Conservation (phyloP, 2,329 filamentous ascomycete species). For the Metarhizium album region DNA sequence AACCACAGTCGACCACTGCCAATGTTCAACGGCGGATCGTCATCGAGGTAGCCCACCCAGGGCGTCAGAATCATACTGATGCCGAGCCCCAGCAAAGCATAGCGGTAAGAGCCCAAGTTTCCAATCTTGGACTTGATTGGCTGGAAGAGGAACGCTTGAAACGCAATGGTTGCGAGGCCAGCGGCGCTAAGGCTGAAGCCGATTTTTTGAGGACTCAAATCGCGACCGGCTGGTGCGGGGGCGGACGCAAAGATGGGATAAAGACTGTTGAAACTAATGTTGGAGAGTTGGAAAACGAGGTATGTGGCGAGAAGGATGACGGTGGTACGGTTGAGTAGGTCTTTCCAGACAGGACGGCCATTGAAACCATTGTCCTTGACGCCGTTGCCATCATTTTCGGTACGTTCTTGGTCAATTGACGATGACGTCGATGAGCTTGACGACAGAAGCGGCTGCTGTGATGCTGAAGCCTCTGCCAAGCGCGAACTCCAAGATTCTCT, state of each 20-base stretch:
- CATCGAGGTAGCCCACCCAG: slow-evolving; percentile 69
- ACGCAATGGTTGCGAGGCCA: slow-evolving; percentile 74
- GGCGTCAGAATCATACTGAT: slow-evolving; percentile 81
- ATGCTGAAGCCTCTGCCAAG: slow-evolving; percentile 17
- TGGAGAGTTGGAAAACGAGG: slow-evolving; percentile 85
- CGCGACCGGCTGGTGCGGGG: slow-evolving; percentile 62
- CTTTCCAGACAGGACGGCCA: slow-evolving; percentile 32
- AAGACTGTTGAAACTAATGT: slow-evolving; percentile 89
- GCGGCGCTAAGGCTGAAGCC: slow-evolving; percentile 78
- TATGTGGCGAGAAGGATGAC: slow-evolving; percentile 75
- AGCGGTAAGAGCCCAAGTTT: slow-evolving; percentile 75
- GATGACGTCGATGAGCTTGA: slow-evolving; percentile 15
- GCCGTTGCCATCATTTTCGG: slow-evolving; percentile 9
- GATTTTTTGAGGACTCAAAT: slow-evolving; percentile 66
- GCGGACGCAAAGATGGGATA: slow-evolving; percentile 88
- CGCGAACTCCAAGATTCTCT: slow-evolving; percentile 27
- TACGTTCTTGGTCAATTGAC: slow-evolving; percentile 9
- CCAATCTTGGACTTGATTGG: slow-evolving; percentile 68
- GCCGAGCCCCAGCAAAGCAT: slow-evolving; percentile 68
- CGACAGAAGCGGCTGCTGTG: slow-evolving; percentile 20
- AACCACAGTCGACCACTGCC: slow-evolving; percentile 58
- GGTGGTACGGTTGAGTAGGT: slow-evolving; percentile 69
- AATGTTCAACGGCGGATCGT: slow-evolving; percentile 42
- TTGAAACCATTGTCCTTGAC: slow-evolving; percentile 13
- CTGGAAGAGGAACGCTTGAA: slow-evolving; percentile 80